phyloP scores from a whole-genome alignment of 2,329 filamentous ascomycete species.

The Colletotrichum trifolii region DNA sequence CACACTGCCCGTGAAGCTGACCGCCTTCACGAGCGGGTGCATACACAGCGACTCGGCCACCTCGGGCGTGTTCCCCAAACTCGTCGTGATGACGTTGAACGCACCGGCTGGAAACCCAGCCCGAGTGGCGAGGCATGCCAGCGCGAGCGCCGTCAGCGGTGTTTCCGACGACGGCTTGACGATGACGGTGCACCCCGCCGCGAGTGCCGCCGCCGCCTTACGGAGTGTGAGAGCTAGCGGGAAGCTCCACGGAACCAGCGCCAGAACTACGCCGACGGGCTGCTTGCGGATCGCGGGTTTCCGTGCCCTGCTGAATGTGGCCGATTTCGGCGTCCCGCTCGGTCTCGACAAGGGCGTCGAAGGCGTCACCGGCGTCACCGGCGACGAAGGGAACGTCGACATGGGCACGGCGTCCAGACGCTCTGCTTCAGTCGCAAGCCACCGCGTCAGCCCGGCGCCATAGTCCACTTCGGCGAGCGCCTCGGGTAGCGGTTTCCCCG shows the following conservation, averaged over 20 bases:
- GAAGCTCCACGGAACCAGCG: slow-evolving; percentile 67
- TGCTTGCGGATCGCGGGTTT: slow-evolving; percentile 38
- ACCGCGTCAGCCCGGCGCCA: slow-evolving; percentile 63
- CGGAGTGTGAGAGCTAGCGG: slow-evolving; percentile 62
- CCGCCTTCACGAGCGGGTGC: slow-evolving; percentile 76
- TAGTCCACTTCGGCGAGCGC: slow-evolving; percentile 67
- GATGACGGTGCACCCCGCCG: slow-evolving; percentile 79
- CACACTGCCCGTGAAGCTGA: slow-evolving; percentile 82
- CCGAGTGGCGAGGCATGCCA: slow-evolving; percentile 70
- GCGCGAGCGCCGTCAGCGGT: slow-evolving; percentile 56
- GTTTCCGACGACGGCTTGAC: slow-evolving; percentile 50
- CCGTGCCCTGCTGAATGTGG: slow-evolving; percentile 1
- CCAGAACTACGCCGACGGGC: slow-evolving; percentile 49
- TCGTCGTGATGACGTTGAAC: slow-evolving; percentile 78
- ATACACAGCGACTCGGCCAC: slow-evolving; percentile 63
- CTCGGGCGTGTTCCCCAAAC: slow-evolving; percentile 73
- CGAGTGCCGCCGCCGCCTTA: slow-evolving; percentile 66
- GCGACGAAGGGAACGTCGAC: not conserved
- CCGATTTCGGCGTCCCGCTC: not conserved
- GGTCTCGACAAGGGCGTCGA: not conserved
- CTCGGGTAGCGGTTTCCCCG: slow-evolving; percentile 67
- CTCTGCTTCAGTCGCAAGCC: slow-evolving; percentile 66
- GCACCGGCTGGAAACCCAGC: slow-evolving; percentile 82
- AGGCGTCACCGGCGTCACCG: slow-evolving; percentile 9
- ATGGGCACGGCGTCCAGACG: slow-evolving; percentile 64